Evolutionary conservation across 2,329 filamentous ascomycete genomes (phyloP).

Genomic region (Phialophora tarda): DNA sequence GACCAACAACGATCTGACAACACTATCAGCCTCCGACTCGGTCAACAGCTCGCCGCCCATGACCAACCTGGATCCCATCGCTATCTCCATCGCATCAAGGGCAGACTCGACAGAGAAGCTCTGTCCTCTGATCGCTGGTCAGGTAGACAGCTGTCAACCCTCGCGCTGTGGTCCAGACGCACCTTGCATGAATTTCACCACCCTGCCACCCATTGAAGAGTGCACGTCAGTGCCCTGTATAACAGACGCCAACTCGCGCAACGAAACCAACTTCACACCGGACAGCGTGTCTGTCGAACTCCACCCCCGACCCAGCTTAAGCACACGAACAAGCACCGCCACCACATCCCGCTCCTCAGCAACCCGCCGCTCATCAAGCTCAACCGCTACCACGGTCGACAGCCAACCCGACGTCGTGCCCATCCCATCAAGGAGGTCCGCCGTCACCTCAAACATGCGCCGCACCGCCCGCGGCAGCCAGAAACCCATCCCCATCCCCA

Average conservation of each 20-base stretch:
- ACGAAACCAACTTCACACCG: conserved; percentile 35
- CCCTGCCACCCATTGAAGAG: conserved; percentile 39
- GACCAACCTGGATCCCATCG: conserved; percentile 31
- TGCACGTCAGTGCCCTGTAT: conserved; percentile 38
- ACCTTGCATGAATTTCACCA: conserved; percentile 39
- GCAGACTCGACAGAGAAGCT: conserved; percentile 33
- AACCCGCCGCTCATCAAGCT: conserved; percentile 25
- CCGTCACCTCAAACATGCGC: conserved; percentile 12
- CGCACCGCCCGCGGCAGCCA: conserved; percentile 1
- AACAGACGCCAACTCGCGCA: conserved; percentile 26
- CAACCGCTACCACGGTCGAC: conserved; percentile 24
- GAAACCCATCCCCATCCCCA: conserved; percentile 18
- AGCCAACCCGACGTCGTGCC: conserved; percentile 25
- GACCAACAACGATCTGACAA: conserved; percentile 30
- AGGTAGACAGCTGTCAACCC: conserved; percentile 37
- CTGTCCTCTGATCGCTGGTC: conserved; percentile 37
- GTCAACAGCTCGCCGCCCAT: conserved; percentile 34
- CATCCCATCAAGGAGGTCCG: conserved; percentile 25
- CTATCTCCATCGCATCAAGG: conserved; percentile 29
- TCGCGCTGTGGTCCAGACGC: conserved; percentile 38
- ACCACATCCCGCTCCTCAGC: conserved; percentile 23
- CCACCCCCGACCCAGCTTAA: conserved; percentile 29
- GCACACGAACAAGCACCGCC: conserved; percentile 25
- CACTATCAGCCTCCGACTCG: conserved; percentile 29
- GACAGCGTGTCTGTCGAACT: conserved; percentile 33